Conservation (phyloP, 2,329 filamentous ascomycete species). For the Diaporthe velutina region DNA sequence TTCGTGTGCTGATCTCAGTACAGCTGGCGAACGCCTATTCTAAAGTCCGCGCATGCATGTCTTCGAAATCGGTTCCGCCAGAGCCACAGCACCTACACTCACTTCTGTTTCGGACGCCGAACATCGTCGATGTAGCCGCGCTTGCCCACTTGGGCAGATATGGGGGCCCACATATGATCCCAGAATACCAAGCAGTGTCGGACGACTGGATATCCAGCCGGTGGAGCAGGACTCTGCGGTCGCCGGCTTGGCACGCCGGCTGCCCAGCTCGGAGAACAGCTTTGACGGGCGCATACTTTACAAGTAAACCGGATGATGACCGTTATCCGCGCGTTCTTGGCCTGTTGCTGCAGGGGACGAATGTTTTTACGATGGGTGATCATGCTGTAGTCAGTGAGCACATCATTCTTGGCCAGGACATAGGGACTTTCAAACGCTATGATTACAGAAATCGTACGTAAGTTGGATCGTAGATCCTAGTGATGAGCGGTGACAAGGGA, state of each 20-base stretch:
- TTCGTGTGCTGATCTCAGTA: not conserved
- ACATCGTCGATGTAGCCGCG: not conserved
- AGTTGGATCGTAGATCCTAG: slow-evolving; percentile 7
- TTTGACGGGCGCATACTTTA: not conserved
- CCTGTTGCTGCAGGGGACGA: not conserved
- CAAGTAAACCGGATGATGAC: slow-evolving; percentile 9
- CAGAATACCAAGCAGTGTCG: slow-evolving; percentile 14
- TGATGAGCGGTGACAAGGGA: slow-evolving; percentile 15
- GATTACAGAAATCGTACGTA: slow-evolving; percentile 10
- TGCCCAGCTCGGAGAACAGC: not conserved
- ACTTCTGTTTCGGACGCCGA: not conserved
- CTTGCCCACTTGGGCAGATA: slow-evolving; percentile 10
- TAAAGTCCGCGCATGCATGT: not conserved
- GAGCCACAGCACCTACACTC: not conserved
- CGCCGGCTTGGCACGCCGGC: slow-evolving; percentile 27
- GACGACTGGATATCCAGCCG: slow-evolving; percentile 24
- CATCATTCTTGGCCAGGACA: not conserved
- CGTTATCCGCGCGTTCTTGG: not conserved
- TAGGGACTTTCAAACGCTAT: not conserved
- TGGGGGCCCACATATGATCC: slow-evolving; percentile 12
- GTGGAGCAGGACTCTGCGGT: slow-evolving; percentile 26
- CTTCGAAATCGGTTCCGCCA: not conserved
- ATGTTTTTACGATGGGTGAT: not conserved
- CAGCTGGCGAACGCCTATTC: not conserved
- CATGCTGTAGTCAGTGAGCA: not conserved